Percentiles rank a stretch among this genome's conserved stretches.
phyloP scores from a whole-genome alignment of 305 asterid species.

The Plantago lanceolata region DNA sequence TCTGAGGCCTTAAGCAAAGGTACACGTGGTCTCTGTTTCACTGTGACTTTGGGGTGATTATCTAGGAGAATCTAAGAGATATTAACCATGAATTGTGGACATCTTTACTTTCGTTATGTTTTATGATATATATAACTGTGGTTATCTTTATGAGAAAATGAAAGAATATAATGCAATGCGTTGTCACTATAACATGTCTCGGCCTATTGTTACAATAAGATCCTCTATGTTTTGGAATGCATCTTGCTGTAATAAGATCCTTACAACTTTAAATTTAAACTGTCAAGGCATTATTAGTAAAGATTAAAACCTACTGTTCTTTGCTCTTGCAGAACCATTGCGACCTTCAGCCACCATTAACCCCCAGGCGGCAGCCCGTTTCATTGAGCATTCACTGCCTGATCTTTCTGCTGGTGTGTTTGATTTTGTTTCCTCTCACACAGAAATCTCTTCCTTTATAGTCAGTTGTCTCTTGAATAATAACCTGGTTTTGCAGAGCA shows the following conservation, averaged over 20 bases:
- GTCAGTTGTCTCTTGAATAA: constrained; percentile 33
- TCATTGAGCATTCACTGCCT: constrained; percentile 88
- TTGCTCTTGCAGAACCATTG: constrained; percentile 60
- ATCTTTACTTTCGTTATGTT: background rate
- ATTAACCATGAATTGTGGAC: too few species aligned
- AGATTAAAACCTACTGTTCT: constrained; percentile 6
- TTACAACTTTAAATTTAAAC: constrained; percentile 1
- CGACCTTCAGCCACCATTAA: constrained; percentile 75
- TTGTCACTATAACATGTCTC: background rate
- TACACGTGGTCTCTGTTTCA: constrained; percentile 24
- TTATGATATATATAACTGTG: background rate
- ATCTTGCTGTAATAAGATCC: background rate
- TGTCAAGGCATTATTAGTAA: constrained; percentile 1
- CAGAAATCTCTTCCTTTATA: constrained; percentile 2
- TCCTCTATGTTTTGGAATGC: background rate
- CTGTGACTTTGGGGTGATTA: background rate
- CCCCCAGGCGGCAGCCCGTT: constrained; percentile 75
- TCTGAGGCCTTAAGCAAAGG: constrained; percentile 68
- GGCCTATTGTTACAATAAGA: background rate
- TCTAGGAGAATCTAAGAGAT: background rate
- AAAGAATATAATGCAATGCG: background rate
- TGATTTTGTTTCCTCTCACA: constrained; percentile 12
- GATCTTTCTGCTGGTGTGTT: constrained; percentile 72
- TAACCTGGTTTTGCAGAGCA: constrained; percentile 65
- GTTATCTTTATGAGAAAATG: background rate